A percentile compares a stretch with the other conserved stretches of the same genome.
Conservation (phyloP, 2,329 filamentous ascomycete genomes). For the Grosmannia huntii region DNA sequence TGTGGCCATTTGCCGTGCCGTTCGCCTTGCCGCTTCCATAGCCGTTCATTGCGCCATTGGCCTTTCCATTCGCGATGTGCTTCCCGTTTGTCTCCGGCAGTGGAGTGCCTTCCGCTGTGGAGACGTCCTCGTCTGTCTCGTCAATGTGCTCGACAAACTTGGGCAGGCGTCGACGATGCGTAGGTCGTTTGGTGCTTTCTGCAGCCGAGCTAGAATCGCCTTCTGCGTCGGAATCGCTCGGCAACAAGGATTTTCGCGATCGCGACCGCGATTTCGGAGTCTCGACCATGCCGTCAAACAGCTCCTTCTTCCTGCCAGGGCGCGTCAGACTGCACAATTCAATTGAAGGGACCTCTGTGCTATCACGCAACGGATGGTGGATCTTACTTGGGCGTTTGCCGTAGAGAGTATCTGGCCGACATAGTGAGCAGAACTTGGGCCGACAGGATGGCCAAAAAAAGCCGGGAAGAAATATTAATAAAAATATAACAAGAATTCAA, state of each 20-base stretch:
- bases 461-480: not conserved
- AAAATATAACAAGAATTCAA: not conserved
- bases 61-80: not conserved
- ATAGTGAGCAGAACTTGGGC: constrained; percentile 9
- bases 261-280: constrained; percentile 36
- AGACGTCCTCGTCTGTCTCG: constrained; percentile 26
- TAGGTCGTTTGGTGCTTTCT: constrained; percentile 21
- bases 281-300: constrained; percentile 49
- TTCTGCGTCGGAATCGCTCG: constrained; percentile 33
- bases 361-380: not conserved
- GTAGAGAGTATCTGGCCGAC: constrained; percentile 20
- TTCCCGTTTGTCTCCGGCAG: not conserved
- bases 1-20: constrained; percentile 10
- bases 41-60: constrained; percentile 4
- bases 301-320: constrained; percentile 41
- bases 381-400: constrained; percentile 20
- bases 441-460: not conserved
- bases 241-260: constrained; percentile 35
- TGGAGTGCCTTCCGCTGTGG: not conserved
- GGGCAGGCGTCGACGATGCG: constrained; percentile 29
- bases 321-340: not conserved
- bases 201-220: constrained; percentile 35
- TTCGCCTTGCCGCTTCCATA: not conserved
- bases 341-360: not conserved
- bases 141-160: constrained; percentile 39